phyloP scores from a whole-genome alignment of 2,329 filamentous ascomycete genomes.

The Neocatenulostroma microsporum region DNA sequence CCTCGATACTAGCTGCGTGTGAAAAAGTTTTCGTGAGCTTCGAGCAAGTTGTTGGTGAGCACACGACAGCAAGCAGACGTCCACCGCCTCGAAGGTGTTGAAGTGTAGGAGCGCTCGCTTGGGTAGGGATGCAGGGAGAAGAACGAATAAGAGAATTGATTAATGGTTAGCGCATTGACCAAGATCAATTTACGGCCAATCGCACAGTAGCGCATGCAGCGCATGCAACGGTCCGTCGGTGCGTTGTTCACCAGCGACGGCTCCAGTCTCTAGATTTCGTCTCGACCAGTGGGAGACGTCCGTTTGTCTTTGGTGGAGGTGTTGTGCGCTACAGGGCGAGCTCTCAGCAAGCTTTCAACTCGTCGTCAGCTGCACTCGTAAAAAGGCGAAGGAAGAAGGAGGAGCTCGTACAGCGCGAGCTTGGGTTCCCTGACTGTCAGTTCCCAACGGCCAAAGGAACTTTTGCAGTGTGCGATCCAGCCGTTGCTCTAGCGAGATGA shows the following conservation, averaged over 20 bases:
- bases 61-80: neutral
- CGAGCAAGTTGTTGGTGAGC: neutral
- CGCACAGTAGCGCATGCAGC: neutral
- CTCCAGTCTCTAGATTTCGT: neutral
- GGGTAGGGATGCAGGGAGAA: neutral
- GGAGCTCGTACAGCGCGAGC: neutral
- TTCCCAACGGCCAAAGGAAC: neutral
- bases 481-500: too few relatives aligned
- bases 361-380: neutral
- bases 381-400: neutral
- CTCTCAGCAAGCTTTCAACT: neutral
- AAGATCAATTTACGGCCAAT: neutral
- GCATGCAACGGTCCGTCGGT: constrained; percentile 2
- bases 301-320: neutral
- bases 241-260: neutral
- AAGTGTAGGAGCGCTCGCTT: neutral
- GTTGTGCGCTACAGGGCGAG: constrained; percentile 2
- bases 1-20: too few relatives aligned
- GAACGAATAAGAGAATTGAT: constrained; percentile 1
- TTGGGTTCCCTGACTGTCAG: neutral
- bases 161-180: neutral
- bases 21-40: too few relatives aligned
- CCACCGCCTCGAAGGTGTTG: neutral
- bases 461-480: too few relatives aligned
- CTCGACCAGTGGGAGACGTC: neutral